These are phyloP conservation scores for Periconia sp. DNA, from an alignment of 2,329 filamentous ascomycete species.

Conservation along the genomic window DNA sequence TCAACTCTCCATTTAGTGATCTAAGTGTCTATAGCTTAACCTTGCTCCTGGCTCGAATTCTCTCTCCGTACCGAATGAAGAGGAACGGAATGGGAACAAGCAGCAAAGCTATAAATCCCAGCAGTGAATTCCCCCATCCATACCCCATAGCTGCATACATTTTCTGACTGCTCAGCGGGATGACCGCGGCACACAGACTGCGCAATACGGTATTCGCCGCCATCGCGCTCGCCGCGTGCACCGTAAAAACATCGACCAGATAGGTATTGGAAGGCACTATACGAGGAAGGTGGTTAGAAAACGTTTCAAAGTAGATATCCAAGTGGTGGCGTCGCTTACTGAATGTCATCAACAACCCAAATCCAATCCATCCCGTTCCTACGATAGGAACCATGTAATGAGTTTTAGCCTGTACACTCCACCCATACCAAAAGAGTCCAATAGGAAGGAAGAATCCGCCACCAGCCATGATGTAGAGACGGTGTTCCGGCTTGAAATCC, in stretches of 20 bases:
- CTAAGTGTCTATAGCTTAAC: constrained; percentile 36
- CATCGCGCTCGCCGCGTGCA: constrained; percentile 50
- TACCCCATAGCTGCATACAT: constrained; percentile 49
- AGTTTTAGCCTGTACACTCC: constrained; percentile 37
- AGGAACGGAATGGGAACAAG: constrained; percentile 44
- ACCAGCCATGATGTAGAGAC: constrained; percentile 40
- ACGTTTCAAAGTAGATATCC: no score
- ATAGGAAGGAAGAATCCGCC: constrained; percentile 42
- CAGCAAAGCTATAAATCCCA: constrained; percentile 41
- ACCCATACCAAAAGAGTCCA: constrained; percentile 48
- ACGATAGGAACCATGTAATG: constrained; percentile 47
- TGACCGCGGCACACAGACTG: constrained; percentile 44
- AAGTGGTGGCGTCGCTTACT: no score
- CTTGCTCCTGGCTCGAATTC: constrained; percentile 32
- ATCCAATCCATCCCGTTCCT: constrained; percentile 41
- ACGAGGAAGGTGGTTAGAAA: no score
- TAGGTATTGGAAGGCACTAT: constrained; percentile 49
- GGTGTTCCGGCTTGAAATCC: constrained; percentile 44
- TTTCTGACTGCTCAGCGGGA: constrained; percentile 47
- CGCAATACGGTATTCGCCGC: constrained; percentile 50
- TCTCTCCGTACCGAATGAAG: constrained; percentile 43
- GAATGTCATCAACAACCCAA: constrained; percentile 43
- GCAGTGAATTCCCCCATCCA: constrained; percentile 47
- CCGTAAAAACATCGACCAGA: constrained; percentile 50
- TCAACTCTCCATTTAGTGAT: no score